These are phyloP conservation scores for Citrus maxima DNA, from an alignment of 345 rosid genomes.

Conservation along the genomic window DNA sequence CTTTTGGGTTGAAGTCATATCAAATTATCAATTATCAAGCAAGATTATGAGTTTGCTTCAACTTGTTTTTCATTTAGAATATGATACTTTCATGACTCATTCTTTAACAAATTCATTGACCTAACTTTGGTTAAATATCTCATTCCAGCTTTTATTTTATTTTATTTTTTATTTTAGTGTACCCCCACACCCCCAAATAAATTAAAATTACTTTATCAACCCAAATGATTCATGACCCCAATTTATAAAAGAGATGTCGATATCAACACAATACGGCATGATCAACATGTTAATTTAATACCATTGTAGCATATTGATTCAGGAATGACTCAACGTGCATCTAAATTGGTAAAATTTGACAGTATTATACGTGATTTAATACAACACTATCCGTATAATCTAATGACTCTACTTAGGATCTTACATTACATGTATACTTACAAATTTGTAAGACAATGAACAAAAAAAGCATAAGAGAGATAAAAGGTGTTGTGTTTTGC, in stretches of 20 bases:
- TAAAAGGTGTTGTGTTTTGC: background rate
- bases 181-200: background rate
- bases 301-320: background rate
- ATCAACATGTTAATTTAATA: background rate
- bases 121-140: background rate
- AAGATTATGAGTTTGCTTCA: background rate
- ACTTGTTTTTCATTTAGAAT: background rate
- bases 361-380: background rate
- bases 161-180: background rate
- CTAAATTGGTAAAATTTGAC: background rate
- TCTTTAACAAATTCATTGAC: background rate
- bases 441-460: background rate
- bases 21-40: too few relatives aligned
- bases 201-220: background rate
- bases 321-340: background rate
- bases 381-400: background rate
- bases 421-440: background rate
- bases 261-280: background rate
- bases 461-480: background rate
- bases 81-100: background rate
- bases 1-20: background rate
- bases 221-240: too few relatives aligned
- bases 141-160: background rate
- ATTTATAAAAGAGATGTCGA: background rate
- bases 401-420: background rate